A percentile compares a stretch with the other conserved stretches of the same genome.
These are phyloP conservation scores for Thermochaetoides dissita DNA, from an alignment of 2,329 filamentous ascomycete genomes.

Conservation along the genomic window DNA sequence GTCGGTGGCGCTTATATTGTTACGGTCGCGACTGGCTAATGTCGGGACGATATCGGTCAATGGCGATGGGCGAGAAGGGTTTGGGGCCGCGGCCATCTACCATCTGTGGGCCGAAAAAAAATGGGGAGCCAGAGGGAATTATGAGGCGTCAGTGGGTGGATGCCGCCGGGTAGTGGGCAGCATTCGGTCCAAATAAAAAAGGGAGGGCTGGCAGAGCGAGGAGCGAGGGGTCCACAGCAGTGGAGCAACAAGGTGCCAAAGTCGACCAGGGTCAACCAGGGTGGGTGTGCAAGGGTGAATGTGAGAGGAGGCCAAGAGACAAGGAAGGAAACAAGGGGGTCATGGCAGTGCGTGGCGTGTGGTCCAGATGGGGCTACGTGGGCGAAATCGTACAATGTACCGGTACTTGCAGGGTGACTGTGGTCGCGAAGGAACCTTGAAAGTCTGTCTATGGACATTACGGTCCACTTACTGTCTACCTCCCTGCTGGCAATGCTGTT, in stretches of 20 bases:
- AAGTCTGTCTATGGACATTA: no score
- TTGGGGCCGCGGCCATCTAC: slow-evolving; percentile 32
- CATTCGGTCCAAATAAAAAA: slow-evolving; percentile 17
- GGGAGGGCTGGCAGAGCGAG: slow-evolving; percentile 10
- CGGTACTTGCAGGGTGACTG: no score
- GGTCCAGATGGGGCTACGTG: no score
- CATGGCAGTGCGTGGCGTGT: no score
- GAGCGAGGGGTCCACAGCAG: slow-evolving; percentile 1
- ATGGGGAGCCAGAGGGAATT: slow-evolving; percentile 3
- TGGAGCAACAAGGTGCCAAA: background rate
- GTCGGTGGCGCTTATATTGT: slow-evolving; percentile 1
- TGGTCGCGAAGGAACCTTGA: no score
- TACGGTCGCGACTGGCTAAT: background rate
- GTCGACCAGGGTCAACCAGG: no score
- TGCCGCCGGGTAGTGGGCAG: slow-evolving; percentile 13
- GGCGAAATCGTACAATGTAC: no score
- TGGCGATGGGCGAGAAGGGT: slow-evolving; percentile 17
- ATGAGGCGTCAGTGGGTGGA: slow-evolving; percentile 5
- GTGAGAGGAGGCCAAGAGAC: no score
- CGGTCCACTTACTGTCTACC: no score
- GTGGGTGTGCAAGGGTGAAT: no score
- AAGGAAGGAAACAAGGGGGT: no score
- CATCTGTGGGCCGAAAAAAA: slow-evolving; percentile 11
- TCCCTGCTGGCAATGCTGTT: no score
- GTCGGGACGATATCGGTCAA: background rate